Base-by-base conservation (phyloP, 108 stramenopile species). In the Schizochytrium sp. region DNA sequence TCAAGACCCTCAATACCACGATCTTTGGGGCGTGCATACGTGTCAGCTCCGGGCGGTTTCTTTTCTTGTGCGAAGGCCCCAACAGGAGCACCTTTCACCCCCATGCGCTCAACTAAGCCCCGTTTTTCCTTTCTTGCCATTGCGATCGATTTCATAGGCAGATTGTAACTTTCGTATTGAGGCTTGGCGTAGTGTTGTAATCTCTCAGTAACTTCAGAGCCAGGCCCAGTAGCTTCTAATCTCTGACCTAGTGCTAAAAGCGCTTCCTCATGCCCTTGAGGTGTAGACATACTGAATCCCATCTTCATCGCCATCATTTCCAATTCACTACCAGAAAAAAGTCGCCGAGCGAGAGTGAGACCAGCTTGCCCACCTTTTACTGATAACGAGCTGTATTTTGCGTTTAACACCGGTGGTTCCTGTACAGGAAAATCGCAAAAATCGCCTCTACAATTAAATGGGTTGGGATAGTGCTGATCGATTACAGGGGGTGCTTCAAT, bases 361-460 rank as follows among this genome's bases (percentile, higher is more conserved):
- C 64, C 64, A 15, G 8, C 12, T 15, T 69, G 64, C 28, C 64
- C 64, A 44, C 5, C 40, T 12, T 44, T 12, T 1, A 8, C 44
- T 69, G 64, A 69, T 8, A 69, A 38, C 64, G 7, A 44, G 19
- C 44, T 7, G 8, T 47, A 47, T 42, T 83, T 7, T 13, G 53
- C 10, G 28, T 83, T 5, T 5, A 83, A 28, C 76, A n/a, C 28
- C 5, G 76, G 2, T 17, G 76, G 76, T 50, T 83, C 76, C 55
- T 83, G 76, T 3, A 83, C 76, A 53, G 53, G 50, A 83, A 83
- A 83, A 40, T 83, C 76, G 28, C 76, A 83, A 83, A 83, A 83
- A 3, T 83, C 76, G 53, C 76, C 76, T n/a, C 53, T 47, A 55
- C 76, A 83, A 55, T 55, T 69, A 2, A 69, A 69, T 3, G 64